phyloP scores from a whole-genome alignment of 179 eudicot species.

The Beta macrorhiza region DNA sequence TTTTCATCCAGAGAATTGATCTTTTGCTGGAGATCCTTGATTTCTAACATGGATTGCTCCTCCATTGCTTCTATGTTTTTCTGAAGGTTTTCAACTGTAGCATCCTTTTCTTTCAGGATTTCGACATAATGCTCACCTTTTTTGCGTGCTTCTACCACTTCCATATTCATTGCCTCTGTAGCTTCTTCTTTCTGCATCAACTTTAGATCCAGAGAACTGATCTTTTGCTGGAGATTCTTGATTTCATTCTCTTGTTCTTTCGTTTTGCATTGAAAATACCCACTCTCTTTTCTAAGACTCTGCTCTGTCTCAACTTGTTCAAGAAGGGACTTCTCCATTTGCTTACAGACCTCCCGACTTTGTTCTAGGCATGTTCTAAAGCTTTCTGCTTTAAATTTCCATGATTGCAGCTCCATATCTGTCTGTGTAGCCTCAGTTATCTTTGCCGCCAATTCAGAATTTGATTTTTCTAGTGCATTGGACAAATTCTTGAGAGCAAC shows the following conservation, averaged over 20 bases:
- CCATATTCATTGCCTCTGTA: neutral
- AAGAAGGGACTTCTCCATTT: slow-evolving; percentile 33
- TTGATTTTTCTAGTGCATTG: slow-evolving; percentile 52
- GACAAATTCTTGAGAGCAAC: slow-evolving; percentile 35
- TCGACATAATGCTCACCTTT: slow-evolving; percentile 28
- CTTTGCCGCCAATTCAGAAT: slow-evolving; percentile 46
- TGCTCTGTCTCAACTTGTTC: slow-evolving; percentile 36
- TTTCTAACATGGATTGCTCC: no score
- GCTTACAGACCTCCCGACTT: slow-evolving; percentile 38
- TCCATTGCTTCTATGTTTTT: slow-evolving; percentile 12
- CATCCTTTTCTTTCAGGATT: slow-evolving; percentile 23
- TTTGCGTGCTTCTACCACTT: slow-evolving; percentile 23
- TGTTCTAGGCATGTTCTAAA: slow-evolving; percentile 52
- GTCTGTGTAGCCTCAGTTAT: slow-evolving; percentile 51
- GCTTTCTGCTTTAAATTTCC: slow-evolving; percentile 46
- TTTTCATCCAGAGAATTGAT: no score
- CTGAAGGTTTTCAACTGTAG: slow-evolving; percentile 15
- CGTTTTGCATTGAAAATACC: slow-evolving; percentile 28
- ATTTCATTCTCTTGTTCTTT: slow-evolving; percentile 41
- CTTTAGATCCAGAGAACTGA: neutral
- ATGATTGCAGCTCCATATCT: slow-evolving; percentile 45
- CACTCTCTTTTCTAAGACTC: slow-evolving; percentile 37
- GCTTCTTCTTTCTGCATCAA: slow-evolving; percentile 8
- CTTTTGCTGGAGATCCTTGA: no score
- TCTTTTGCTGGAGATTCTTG: neutral